phyloP scores from a whole-genome alignment of 2,329 filamentous ascomycete genomes.

The Colletotrichum chlorophyti region DNA sequence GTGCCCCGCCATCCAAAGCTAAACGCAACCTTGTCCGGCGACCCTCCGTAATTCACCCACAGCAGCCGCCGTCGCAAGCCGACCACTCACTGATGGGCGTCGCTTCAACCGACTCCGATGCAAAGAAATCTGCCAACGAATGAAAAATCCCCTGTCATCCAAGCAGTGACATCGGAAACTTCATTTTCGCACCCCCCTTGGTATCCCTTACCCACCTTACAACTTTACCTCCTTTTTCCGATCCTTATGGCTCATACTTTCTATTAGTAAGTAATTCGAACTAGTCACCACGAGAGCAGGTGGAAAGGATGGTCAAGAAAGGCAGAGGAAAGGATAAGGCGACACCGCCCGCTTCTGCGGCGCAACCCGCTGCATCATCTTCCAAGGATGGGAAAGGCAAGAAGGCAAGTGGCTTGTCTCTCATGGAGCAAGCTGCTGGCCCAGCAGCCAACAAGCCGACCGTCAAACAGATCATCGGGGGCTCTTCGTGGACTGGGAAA shows the following conservation, averaged over 20 bases:
- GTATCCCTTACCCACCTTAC: neutral
- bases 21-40: neutral
- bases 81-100: neutral
- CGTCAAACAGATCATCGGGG: conserved; percentile 85
- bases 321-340: conserved; percentile 52
- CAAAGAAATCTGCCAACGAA: conserved; percentile 3
- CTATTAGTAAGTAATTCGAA: neutral
- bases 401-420: conserved; percentile 37
- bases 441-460: conserved; percentile 58
- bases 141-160: conserved; percentile 9
- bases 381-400: conserved; percentile 62
- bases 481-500: conserved; percentile 96
- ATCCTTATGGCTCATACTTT: neutral
- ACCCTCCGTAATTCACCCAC: neutral
- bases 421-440: conserved; percentile 39
- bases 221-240: too few relatives aligned
- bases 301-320: conserved; percentile 28
- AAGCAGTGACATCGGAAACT: too few relatives aligned
- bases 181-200: neutral
- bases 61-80: neutral
- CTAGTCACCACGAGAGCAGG: too few relatives aligned
- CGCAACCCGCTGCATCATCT: conserved; percentile 35
- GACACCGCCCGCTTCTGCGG: conserved; percentile 42
- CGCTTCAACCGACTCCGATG: neutral
- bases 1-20: neutral